Conservation (phyloP, 2,329 filamentous ascomycete species). For the Xylariaceae sp. region DNA sequence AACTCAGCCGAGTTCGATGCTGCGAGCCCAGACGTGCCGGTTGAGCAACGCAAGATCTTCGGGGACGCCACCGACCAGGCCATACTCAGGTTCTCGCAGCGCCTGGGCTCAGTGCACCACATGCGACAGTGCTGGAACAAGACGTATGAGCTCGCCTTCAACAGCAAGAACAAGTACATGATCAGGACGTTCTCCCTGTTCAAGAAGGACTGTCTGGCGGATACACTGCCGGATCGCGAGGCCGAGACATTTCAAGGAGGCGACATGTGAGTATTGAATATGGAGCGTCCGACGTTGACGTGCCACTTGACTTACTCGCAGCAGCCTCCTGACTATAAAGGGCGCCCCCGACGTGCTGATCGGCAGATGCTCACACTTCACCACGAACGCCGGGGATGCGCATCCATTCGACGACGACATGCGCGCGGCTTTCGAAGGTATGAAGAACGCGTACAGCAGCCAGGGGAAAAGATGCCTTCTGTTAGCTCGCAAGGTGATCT, state of each 20-base stretch:
- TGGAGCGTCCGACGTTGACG: background rate
- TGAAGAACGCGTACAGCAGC: slow-evolving; percentile 62
- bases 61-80: slow-evolving; percentile 74
- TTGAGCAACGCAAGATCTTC: slow-evolving; percentile 56
- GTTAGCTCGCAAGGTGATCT: slow-evolving; percentile 53
- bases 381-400: slow-evolving; percentile 47
- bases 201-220: slow-evolving; percentile 27
- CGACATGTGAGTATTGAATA: slow-evolving; percentile 27
- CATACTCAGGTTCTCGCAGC: slow-evolving; percentile 63
- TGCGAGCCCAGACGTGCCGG: slow-evolving; percentile 48
- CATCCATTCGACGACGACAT: slow-evolving; percentile 39
- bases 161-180: slow-evolving; percentile 82
- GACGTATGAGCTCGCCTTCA: slow-evolving; percentile 64
- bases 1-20: slow-evolving; percentile 71
- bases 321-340: slow-evolving; percentile 63
- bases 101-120: slow-evolving; percentile 51
- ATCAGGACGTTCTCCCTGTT: slow-evolving; percentile 50
- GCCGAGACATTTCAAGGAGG: slow-evolving; percentile 26
- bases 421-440: slow-evolving; percentile 40
- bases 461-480: slow-evolving; percentile 62
- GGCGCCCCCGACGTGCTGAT: slow-evolving; percentile 71
- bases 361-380: slow-evolving; percentile 50
- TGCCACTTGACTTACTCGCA: slow-evolving; percentile 36
- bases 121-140: slow-evolving; percentile 57
- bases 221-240: slow-evolving; percentile 31